A percentile compares a stretch with the other conserved stretches of the same genome.
These are phyloP conservation scores for Jaapia argillacea DNA, from an alignment of 768 basidiomycete genomes.

Conservation along the genomic window DNA sequence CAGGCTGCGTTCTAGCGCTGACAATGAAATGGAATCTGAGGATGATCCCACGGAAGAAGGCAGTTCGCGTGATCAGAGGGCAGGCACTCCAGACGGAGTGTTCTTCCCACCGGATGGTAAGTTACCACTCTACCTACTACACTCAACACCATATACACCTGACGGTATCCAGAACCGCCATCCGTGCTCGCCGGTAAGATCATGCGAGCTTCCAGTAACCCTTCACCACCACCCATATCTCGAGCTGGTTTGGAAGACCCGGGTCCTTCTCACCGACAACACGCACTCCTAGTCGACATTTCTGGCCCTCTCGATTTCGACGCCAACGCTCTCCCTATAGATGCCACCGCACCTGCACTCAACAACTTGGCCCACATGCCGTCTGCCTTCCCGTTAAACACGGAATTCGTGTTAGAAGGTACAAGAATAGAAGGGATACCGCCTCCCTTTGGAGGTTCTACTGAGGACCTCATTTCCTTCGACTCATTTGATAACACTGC, in stretches of 20 bases:
- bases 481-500: slow-evolving; percentile 28
- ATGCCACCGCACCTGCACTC: neutral
- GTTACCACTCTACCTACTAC: no score
- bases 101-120: no score
- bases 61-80: slow-evolving; percentile 3
- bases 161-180: slow-evolving; percentile 55
- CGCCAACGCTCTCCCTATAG: neutral
- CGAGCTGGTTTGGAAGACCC: no score
- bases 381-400: neutral
- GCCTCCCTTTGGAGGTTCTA: neutral
- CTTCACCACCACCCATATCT: slow-evolving; percentile 65
- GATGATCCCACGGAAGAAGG: slow-evolving; percentile 1
- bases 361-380: neutral
- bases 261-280: slow-evolving; percentile 11
- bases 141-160: no score
- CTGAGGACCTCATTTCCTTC: slow-evolving; percentile 26
- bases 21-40: neutral
- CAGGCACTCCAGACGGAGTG: no score
- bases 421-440: no score
- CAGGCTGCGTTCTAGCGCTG: neutral
- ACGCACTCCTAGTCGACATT: slow-evolving; percentile 10
- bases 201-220: slow-evolving; percentile 63
- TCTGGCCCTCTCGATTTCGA: neutral
- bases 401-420: neutral
- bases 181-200: slow-evolving; percentile 58